Percentiles rank a stretch among this genome's conserved stretches.
phyloP scores from a whole-genome alignment of 2,329 filamentous ascomycete species.

The Phoma sp. region DNA sequence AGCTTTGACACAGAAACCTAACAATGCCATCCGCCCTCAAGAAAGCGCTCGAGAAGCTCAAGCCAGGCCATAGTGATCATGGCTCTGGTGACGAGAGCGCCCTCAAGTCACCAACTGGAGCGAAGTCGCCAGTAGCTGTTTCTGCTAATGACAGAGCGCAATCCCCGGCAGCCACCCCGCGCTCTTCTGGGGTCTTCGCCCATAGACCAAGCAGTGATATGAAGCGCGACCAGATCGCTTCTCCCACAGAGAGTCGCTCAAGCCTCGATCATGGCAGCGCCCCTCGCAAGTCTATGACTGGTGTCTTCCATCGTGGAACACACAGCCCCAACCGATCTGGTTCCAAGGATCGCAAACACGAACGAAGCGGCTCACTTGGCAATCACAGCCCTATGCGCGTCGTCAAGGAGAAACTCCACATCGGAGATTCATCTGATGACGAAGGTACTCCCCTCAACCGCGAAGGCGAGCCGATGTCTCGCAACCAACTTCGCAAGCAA shows the following conservation, averaged over 20 bases:
- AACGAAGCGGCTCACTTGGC: constrained; percentile 33
- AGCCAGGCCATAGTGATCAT: constrained; percentile 43
- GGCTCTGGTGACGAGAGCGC: constrained; percentile 44
- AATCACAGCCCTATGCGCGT: constrained; percentile 48
- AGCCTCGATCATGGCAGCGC: constrained; percentile 35
- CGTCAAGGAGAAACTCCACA: constrained; percentile 50
- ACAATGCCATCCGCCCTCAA: constrained; percentile 49
- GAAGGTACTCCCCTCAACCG: constrained; percentile 54
- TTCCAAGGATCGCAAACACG: constrained; percentile 27
- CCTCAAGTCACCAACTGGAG: constrained; percentile 32
- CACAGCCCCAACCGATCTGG: constrained; percentile 42
- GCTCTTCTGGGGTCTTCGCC: constrained; percentile 35
- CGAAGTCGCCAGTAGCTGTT: constrained; percentile 29
- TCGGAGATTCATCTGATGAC: constrained; percentile 41
- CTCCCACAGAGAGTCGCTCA: constrained; percentile 38
- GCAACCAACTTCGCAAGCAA: constrained; percentile 57
- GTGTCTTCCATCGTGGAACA: constrained; percentile 46
- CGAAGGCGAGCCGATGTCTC: constrained; percentile 57
- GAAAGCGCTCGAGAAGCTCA: constrained; percentile 54
- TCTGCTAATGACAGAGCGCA: constrained; percentile 33
- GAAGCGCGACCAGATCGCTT: constrained; percentile 37
- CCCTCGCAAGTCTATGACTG: constrained; percentile 35
- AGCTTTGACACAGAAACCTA: constrained; percentile 24
- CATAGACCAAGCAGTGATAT: constrained; percentile 42
- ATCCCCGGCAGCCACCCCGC: constrained; percentile 35